Conservation (phyloP, 306 rosid genomes). For the Dalbergia cochinchinensis region DNA sequence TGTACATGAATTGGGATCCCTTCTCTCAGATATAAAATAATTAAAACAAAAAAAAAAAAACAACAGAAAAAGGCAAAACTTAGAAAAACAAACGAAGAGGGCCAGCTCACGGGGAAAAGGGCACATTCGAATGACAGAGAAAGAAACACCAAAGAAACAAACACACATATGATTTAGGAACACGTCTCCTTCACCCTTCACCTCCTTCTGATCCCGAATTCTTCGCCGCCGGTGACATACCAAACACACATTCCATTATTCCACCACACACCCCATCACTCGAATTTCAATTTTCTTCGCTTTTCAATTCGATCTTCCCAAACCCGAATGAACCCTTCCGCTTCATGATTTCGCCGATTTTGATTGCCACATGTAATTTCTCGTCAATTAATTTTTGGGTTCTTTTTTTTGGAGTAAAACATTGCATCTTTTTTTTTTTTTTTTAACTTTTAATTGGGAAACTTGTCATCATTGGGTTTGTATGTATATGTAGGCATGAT, state of each 20-base stretch:
- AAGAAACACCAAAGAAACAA: no score
- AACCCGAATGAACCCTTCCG: not conserved
- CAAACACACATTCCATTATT: not conserved
- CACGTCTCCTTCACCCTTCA: not conserved
- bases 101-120: not conserved
- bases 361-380: not conserved
- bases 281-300: constrained; percentile 13
- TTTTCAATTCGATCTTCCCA: constrained; percentile 16
- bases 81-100: no score
- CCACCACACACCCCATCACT: constrained; percentile 5
- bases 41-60: no score
- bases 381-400: constrained; percentile 10
- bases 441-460: not conserved
- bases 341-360: constrained; percentile 26
- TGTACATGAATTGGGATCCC: not conserved
- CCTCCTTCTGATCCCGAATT: constrained; percentile 7
- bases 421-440: not conserved
- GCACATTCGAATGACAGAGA: not conserved
- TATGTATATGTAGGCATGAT: constrained; percentile 9
- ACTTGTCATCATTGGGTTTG: constrained; percentile 10
- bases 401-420: constrained; percentile 10
- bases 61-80: not conserved
- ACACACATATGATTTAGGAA: not conserved
- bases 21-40: not conserved
- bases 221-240: not conserved